These are phyloP conservation scores for Kwoniella europaea DNA, from an alignment of 768 basidiomycete species.

Conservation along the genomic window DNA sequence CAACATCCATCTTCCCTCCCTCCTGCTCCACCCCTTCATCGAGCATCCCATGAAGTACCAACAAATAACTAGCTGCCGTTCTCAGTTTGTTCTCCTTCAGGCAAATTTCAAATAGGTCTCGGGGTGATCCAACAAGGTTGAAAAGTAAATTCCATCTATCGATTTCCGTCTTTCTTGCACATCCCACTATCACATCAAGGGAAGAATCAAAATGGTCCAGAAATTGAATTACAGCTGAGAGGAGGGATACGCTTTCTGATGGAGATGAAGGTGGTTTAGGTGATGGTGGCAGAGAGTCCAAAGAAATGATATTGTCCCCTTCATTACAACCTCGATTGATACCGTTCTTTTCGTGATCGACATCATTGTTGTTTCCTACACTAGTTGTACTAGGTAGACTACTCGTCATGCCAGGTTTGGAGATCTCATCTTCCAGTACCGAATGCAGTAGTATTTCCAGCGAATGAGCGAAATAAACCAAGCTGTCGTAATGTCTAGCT, in stretches of 20 bases:
- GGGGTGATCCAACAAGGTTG: constrained; percentile 85
- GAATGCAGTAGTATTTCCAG: constrained; percentile 93
- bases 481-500: constrained; percentile 80
- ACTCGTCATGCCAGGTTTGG: constrained; percentile 17
- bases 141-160: constrained; percentile 88
- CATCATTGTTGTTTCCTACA: too few relatives aligned
- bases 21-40: constrained; percentile 71
- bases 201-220: constrained; percentile 91
- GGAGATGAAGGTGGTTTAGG: not conserved
- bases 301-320: not conserved
- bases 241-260: constrained; percentile 7
- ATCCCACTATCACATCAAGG: constrained; percentile 91
- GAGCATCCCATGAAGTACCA: constrained; percentile 85
- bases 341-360: not conserved
- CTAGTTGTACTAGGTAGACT: not conserved
- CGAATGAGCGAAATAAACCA: constrained; percentile 91
- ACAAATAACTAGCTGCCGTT: constrained; percentile 88
- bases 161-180: constrained; percentile 94
- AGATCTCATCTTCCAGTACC: constrained; percentile 83
- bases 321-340: not conserved
- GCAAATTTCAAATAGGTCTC: constrained; percentile 83
- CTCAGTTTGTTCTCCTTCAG: constrained; percentile 62
- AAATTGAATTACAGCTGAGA: constrained; percentile 80
- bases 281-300: not conserved
- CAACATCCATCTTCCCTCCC: constrained; percentile 58